Evolutionary conservation across 169 alveolate species (phyloP), one percentile per base, ranked within the genome.

Genomic region (Babesia microti): DNA sequence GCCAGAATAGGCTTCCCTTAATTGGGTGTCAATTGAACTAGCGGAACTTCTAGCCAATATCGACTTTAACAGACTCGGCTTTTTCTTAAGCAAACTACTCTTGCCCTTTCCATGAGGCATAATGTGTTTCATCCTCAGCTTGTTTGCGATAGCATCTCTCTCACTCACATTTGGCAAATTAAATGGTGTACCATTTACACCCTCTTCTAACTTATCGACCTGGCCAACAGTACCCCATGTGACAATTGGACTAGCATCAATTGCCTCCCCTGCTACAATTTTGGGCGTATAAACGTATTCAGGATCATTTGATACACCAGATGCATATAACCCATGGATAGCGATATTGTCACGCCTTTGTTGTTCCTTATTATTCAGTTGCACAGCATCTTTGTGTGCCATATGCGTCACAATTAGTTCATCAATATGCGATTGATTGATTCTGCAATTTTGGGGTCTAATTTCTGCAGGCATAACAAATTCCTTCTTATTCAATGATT

Each of bases 271-370:
- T 0, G 78, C 79, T 12, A 43, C 36, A 28, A 50, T 67, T 11
- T 59, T 17, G 14, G 85, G 85, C 18, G 85, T 74, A 0, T 49
- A 27, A 11, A 74, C 78, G 40, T 59, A 74, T 40, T 66, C 63
- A 47, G 53, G 61, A 5, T 26, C 55, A 37, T 63, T 17, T 15
- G 54, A 59, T 34, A 53, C 68, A 36, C 7, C 19, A 39, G 61
- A 56, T 39, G 49, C 48, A 23, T 68, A 42, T 32, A 67, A 45
- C 1, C 74, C 74, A 17, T 59, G 55, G 40, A 54, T 55, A 7
- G 52, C 47, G 22, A 74, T 29, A 1, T 36, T 57, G 40, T 74
- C 66, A 24, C 28, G 33, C 37, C 36, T 49, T 26, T 53, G 41
- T 43, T 36, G 43, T 6, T 42, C 45, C 33, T 49, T 43, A 18